These are phyloP conservation scores for Trichoderma sp. DNA, from an alignment of 2,329 filamentous ascomycete genomes.

Conservation along the genomic window DNA sequence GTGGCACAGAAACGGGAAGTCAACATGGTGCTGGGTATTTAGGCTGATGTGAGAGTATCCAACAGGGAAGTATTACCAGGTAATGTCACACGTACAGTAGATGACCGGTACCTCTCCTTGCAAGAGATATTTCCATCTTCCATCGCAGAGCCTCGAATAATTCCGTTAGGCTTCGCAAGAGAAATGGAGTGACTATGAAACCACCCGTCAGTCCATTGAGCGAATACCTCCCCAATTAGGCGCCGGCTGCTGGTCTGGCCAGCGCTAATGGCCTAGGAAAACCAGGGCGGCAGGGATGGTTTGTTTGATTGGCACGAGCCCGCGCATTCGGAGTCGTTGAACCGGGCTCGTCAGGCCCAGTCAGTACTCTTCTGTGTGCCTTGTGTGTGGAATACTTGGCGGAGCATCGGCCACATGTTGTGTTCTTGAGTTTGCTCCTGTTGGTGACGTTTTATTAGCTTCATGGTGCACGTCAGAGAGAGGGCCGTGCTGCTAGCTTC, in stretches of 20 bases:
- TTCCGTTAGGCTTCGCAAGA: background rate
- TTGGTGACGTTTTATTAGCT: background rate
- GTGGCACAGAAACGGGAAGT: background rate
- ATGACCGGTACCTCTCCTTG: background rate
- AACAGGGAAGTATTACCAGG: background rate
- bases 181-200: constrained; percentile 10
- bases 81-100: background rate
- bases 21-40: background rate
- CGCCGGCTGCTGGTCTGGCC: background rate
- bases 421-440: background rate
- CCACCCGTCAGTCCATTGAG: background rate
- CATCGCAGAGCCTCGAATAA: background rate
- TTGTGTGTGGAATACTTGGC: background rate
- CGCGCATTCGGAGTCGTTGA: background rate
- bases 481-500: background rate
- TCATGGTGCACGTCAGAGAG: background rate
- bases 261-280: background rate
- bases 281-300: background rate
- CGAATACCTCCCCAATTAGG: constrained; percentile 5
- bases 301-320: background rate
- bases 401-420: background rate
- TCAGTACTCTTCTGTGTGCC: background rate
- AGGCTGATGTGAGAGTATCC: background rate
- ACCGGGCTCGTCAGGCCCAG: background rate
- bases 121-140: background rate